phyloP scores from a whole-genome alignment of 306 rosid species.

The Trichosanthes truncata region DNA sequence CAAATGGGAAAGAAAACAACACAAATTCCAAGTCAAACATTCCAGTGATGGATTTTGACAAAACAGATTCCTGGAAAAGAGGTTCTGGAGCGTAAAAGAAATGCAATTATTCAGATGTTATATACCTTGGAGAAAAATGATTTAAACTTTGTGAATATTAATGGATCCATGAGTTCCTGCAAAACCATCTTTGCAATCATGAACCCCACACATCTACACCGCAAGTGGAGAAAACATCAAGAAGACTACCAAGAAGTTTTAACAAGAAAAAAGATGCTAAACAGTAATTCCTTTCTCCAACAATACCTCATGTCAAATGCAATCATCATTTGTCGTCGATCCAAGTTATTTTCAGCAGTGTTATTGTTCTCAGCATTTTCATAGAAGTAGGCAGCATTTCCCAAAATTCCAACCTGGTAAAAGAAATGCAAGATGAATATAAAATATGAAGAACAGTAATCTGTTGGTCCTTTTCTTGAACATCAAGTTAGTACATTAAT shows the following conservation, averaged over 20 bases:
- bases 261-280: background rate
- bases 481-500: background rate
- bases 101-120: conserved; percentile 8
- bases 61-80: background rate
- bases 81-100: background rate
- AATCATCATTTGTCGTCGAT: conserved; percentile 94
- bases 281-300: background rate
- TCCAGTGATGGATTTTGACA: background rate
- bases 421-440: background rate
- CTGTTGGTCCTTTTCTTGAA: background rate
- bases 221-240: conserved; percentile 22
- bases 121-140: conserved; percentile 76
- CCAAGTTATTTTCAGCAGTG: conserved; percentile 47
- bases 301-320: conserved; percentile 97
- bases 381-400: conserved; percentile 82
- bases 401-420: conserved; percentile 81
- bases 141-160: conserved; percentile 59
- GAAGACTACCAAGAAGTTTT: conserved; percentile 11
- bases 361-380: conserved; percentile 43
- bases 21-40: background rate
- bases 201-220: conserved; percentile 77
- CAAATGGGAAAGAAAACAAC: background rate
- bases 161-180: conserved; percentile 92
- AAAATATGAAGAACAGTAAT: background rate
- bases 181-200: conserved; percentile 93